Conservation (phyloP, 371 early-diverging fungal species). For the Coemansia sp. region DNA sequence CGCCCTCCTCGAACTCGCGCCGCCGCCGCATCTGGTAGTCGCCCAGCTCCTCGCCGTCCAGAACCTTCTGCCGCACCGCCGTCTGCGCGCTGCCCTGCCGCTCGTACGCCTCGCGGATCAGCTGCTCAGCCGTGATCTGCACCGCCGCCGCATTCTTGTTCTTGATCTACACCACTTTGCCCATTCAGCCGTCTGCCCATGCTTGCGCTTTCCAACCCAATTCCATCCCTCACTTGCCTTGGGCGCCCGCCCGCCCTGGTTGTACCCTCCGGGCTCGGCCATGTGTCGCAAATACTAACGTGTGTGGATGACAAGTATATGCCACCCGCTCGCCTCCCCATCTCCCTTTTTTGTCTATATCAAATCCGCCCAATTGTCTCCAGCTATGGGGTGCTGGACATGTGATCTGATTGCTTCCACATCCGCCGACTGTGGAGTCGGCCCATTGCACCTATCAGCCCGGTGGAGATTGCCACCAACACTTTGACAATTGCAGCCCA, state of each 20-base stretch:
- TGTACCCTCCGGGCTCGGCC: conserved; percentile 38
- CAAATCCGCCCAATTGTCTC: too few relatives aligned
- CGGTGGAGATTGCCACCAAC: too few relatives aligned
- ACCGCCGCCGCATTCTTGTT: conserved; percentile 96
- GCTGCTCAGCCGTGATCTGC: conserved; percentile 99
- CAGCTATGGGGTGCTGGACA: too few relatives aligned
- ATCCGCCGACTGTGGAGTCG: too few relatives aligned
- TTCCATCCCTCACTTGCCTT: conserved; percentile 9
- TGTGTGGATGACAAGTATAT: neutral
- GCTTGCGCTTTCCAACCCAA: neutral
- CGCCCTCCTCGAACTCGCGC: conserved; percentile 91
- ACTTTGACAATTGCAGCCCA: too few relatives aligned
- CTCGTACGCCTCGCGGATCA: conserved; percentile 92
- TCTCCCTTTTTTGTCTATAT: neutral
- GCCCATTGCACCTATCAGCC: too few relatives aligned
- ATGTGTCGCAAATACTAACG: neutral
- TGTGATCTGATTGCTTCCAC: too few relatives aligned
- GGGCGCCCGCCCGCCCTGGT: conserved; percentile 35
- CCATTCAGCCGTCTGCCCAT: too few relatives aligned
- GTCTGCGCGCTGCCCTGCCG: conserved; percentile 74
- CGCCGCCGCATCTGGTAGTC: conserved; percentile 89
- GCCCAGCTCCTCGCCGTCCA: conserved; percentile 87
- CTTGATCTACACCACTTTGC: conserved; percentile 72
- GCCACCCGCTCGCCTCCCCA: too few relatives aligned
- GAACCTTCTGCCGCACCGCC: conserved; percentile 87